phyloP scores from a whole-genome alignment of 2,329 filamentous ascomycete species.

The Apiospora rasikravindrae region DNA sequence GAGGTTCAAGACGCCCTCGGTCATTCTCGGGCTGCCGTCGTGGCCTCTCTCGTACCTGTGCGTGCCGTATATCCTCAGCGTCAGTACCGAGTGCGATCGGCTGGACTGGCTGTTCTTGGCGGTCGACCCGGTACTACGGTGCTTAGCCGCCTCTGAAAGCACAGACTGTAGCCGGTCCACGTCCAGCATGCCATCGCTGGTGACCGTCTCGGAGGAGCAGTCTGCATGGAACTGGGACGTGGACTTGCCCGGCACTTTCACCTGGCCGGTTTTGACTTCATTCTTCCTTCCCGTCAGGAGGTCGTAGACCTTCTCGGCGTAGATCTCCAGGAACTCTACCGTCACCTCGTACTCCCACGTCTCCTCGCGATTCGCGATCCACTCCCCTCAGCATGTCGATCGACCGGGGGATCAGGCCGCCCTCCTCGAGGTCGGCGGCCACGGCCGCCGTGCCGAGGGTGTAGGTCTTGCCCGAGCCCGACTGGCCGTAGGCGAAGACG shows the following conservation, averaged over 20 bases:
- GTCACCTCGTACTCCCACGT: neutral
- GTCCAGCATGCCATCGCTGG: neutral
- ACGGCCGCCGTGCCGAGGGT: conserved; percentile 17
- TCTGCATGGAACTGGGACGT: no score
- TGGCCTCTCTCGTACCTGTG: neutral
- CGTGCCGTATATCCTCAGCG: neutral
- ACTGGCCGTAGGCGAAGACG: conserved; percentile 24
- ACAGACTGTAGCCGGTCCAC: neutral
- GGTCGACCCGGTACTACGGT: conserved; percentile 18
- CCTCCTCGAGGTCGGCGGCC: conserved; percentile 34
- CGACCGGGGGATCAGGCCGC: conserved; percentile 9
- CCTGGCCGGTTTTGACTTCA: no score
- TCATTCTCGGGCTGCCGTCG: neutral
- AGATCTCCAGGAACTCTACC: conserved; percentile 18
- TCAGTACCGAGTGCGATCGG: conserved; percentile 21
- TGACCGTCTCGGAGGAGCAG: neutral
- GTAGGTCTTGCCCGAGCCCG: conserved; percentile 22
- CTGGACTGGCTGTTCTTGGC: conserved; percentile 19
- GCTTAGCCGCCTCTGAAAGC: neutral
- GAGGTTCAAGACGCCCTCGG: conserved; percentile 20
- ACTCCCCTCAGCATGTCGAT: conserved; percentile 1
- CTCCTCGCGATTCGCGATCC: neutral
- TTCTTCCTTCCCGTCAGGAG: neutral
- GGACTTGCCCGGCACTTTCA: neutral
- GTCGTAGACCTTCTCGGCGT: conserved; percentile 22